phyloP scores from a whole-genome alignment of 768 basidiomycete genomes.

The Tylopilus cervinicoccineus region DNA sequence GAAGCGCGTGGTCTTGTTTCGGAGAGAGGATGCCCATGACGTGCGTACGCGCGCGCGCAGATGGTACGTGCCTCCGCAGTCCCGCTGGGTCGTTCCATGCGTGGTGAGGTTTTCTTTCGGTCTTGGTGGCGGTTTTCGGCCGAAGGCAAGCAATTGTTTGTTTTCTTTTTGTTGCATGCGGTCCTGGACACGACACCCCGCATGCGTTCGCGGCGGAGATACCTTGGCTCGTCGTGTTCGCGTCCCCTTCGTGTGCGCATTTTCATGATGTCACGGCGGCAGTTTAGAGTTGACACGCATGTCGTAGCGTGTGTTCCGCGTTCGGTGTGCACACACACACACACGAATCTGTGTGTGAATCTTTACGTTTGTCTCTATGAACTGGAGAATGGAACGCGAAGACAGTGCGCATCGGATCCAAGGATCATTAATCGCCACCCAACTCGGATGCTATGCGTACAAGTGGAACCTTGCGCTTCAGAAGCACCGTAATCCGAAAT shows the following conservation, averaged over 20 bases:
- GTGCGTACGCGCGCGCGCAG: background rate
- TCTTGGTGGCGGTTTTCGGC: too few species aligned
- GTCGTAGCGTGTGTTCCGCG: background rate
- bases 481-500: too few species aligned
- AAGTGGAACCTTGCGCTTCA: background rate
- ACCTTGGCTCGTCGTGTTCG: too few species aligned
- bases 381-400: background rate
- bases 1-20: background rate
- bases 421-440: background rate
- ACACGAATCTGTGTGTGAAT: too few species aligned
- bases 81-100: background rate
- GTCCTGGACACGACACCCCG: too few species aligned
- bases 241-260: too few species aligned
- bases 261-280: too few species aligned
- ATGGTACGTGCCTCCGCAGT: background rate
- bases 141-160: too few species aligned
- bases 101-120: background rate
- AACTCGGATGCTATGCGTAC: background rate
- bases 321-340: background rate
- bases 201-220: background rate
- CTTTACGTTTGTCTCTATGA: background rate
- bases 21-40: background rate
- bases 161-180: too few species aligned
- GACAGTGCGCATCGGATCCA: too few species aligned
- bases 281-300: too few species aligned